A percentile compares a stretch with the other conserved stretches of the same genome.
Conservation (phyloP, 495 filamentous ascomycete species). For the Penicillium herquei region DNA sequence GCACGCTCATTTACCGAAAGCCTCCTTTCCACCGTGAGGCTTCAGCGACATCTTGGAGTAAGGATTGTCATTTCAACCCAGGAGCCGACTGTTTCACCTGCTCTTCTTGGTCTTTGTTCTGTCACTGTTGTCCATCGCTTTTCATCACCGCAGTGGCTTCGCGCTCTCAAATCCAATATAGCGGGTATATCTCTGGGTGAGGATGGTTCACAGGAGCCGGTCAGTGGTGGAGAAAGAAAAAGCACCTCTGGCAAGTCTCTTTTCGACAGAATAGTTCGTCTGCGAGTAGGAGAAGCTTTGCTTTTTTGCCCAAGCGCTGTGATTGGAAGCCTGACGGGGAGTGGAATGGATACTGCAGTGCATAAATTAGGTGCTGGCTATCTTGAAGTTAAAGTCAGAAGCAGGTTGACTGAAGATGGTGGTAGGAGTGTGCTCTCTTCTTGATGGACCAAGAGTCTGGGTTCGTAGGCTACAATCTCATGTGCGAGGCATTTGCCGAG, state of each 20-base stretch:
- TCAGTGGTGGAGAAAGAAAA: no score
- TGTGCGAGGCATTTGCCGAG: no score
- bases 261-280: slow-evolving; percentile 53
- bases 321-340: slow-evolving; percentile 7
- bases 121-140: slow-evolving; percentile 75
- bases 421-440: slow-evolving; percentile 1
- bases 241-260: slow-evolving; percentile 25
- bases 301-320: slow-evolving; percentile 56
- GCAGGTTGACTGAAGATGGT: slow-evolving; percentile 4
- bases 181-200: slow-evolving; percentile 38
- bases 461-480: no score
- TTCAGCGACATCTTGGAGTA: slow-evolving; percentile 68
- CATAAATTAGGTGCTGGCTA: background rate
- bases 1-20: slow-evolving; percentile 57
- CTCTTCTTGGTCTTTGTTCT: slow-evolving; percentile 66
- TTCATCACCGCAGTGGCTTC: slow-evolving; percentile 68
- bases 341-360: background rate
- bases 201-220: slow-evolving; percentile 11
- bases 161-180: slow-evolving; percentile 57
- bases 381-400: background rate
- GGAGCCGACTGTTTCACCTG: slow-evolving; percentile 71
- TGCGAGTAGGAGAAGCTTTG: slow-evolving; percentile 63
- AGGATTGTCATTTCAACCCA: slow-evolving; percentile 73
- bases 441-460: no score
- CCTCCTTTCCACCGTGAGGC: slow-evolving; percentile 62